Evolutionary conservation across 495 filamentous ascomycete species (phyloP).

Genomic region (Chaetomidium leptoderma): DNA sequence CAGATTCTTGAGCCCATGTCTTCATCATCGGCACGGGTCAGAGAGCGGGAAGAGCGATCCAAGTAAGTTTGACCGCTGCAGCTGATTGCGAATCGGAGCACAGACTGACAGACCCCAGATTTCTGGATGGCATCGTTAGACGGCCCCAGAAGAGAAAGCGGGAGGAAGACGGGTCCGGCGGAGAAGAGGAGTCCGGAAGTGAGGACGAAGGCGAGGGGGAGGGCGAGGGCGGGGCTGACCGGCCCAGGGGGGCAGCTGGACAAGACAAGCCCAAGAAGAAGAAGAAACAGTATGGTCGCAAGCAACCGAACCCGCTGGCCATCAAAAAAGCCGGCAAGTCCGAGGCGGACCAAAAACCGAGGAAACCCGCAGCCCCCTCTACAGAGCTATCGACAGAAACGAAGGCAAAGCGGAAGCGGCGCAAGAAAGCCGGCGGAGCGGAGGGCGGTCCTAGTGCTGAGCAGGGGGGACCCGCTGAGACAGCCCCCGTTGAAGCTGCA

Average conservation of each 20-base stretch:
- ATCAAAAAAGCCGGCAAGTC: slow-evolving; percentile 62
- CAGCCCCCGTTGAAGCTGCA: slow-evolving; percentile 21
- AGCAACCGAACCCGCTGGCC: slow-evolving; percentile 84
- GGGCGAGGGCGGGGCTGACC: slow-evolving; percentile 9
- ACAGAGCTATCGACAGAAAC: slow-evolving; percentile 21
- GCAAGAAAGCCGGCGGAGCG: slow-evolving; percentile 36
- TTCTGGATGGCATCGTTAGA: slow-evolving; percentile 30
- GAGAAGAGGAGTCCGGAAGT: slow-evolving; percentile 23
- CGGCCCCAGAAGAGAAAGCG: slow-evolving; percentile 48
- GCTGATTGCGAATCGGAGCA: neutral
- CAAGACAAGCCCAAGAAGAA: slow-evolving; percentile 50
- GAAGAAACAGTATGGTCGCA: slow-evolving; percentile 58
- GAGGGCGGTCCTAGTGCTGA: slow-evolving; percentile 11
- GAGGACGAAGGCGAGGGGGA: slow-evolving; percentile 26
- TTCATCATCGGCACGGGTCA: slow-evolving; percentile 52
- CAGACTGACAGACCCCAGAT: slow-evolving; percentile 20
- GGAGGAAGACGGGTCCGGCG: slow-evolving; percentile 43
- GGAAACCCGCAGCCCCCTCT: slow-evolving; percentile 16
- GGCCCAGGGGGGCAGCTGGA: slow-evolving; percentile 25
- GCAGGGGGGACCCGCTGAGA: slow-evolving; percentile 9
- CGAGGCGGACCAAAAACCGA: slow-evolving; percentile 15
- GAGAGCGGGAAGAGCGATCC: slow-evolving; percentile 62
- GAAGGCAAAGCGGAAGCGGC: slow-evolving; percentile 44
- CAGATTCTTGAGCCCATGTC: slow-evolving; percentile 75
- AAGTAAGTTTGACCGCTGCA: slow-evolving; percentile 57